Percentiles rank a stretch among this genome's conserved stretches.
phyloP scores from a whole-genome alignment of 2,329 filamentous ascomycete genomes.

The Bipolaris oryzae region DNA sequence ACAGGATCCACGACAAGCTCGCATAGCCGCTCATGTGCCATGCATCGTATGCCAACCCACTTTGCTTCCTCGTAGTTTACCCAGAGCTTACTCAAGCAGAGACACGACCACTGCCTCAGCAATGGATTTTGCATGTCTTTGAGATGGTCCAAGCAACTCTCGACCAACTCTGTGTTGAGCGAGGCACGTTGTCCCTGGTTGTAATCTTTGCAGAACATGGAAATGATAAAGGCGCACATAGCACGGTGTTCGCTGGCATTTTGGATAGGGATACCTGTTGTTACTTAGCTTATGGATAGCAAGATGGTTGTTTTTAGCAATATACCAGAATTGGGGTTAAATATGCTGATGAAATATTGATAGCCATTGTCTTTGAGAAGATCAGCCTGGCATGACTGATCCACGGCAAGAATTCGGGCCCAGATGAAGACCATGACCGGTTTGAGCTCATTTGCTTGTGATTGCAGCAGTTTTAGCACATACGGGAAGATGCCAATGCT shows the following conservation, averaged over 20 bases:
- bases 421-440: conserved; percentile 99
- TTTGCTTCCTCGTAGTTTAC: conserved; percentile 89
- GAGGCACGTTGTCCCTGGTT: conserved; percentile 90
- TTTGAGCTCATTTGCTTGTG: conserved; percentile 90
- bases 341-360: conserved; percentile 92
- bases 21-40: conserved; percentile 80
- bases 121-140: conserved; percentile 86
- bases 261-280: conserved; percentile 73
- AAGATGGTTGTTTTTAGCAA: neutral
- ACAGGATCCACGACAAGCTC: conserved; percentile 82
- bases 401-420: conserved; percentile 93
- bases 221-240: conserved; percentile 98
- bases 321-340: conserved; percentile 75
- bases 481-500: conserved; percentile 99
- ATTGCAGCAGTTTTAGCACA: conserved; percentile 95
- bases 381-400: conserved; percentile 90
- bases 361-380: conserved; percentile 96
- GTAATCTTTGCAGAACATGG: conserved; percentile 96
- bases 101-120: conserved; percentile 90
- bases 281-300: conserved; percentile 13
- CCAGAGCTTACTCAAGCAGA: conserved; percentile 96
- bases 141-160: conserved; percentile 82
- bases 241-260: conserved; percentile 95
- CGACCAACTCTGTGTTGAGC: conserved; percentile 87
- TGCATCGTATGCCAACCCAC: conserved; percentile 90